Evolutionary conservation across 2,329 filamentous ascomycete species (phyloP), one percentile per base, ranked within the genome.

Genomic region (Chaetomium strumarium): DNA sequence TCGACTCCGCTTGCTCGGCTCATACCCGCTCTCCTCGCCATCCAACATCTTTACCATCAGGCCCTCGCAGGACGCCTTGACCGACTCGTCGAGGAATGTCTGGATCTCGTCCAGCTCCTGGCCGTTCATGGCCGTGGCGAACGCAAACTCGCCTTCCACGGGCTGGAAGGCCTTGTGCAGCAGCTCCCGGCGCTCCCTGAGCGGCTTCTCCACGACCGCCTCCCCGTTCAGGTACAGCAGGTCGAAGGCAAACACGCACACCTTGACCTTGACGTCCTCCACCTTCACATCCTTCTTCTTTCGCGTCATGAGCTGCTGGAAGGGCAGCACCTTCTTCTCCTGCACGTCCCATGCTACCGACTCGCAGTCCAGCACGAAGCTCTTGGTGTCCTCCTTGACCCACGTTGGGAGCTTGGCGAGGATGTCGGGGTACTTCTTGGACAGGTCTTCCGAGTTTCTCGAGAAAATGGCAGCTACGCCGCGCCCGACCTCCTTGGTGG

Each of bases 31-130:
- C 70, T 96, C 92, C 7, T 81, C 75, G 0, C 92, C 93, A 67
- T 97, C 92, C 54, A 99, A 73, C 93, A 99, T 99, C 75, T 99
- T 99, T 13, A 99, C 93, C 93, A 99, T 99, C 49, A 99, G 76
- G 11, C 93, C 93, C 74, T 99, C 93, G 66, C 93, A 99, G 0
- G 90, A 95, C 2, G 91, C 89, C 69, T 96, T 96, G 58, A 99
- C 87, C 63, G 88, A 93, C 54, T 97, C 92, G 64, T 99, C 93
- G 2, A 99, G 78, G 63, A 99, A 87, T 1, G 77, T 79, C 66
- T 97, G 92, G 50, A 99, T 99, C 64, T 95, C 89, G 49, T 97
- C 92, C 3, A 99, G 77, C 60, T 96, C 89, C 63, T 85, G 88
- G 11, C 88, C 88, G 65, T 99, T 79, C 74, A 90, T 93, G 62